These are phyloP conservation scores for Eucalyptus brandiana DNA, from an alignment of 345 rosid genomes.

Conservation along the genomic window DNA sequence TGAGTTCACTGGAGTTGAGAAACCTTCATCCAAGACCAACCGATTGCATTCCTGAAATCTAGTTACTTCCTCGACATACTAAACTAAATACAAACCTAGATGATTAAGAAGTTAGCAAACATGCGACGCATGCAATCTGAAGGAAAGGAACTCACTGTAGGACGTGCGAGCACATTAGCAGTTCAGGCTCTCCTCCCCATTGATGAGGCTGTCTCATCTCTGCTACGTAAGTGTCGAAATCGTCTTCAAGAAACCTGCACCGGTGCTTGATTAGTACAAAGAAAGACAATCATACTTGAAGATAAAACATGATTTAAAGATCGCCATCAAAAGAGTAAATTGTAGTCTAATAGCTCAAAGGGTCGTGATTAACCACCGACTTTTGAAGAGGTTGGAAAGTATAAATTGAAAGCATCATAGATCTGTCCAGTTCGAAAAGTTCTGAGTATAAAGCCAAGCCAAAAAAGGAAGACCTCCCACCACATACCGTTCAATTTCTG, in stretches of 20 bases:
- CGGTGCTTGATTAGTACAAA: background rate
- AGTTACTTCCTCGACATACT: background rate
- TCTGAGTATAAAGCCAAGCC: background rate
- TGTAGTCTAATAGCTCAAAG: background rate
- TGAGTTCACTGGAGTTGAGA: background rate
- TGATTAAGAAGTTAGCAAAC: background rate
- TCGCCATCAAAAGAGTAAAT: background rate
- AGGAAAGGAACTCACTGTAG: constrained; percentile 16
- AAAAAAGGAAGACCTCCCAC: background rate
- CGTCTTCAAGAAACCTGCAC: constrained; percentile 53
- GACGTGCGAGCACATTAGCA: constrained; percentile 66
- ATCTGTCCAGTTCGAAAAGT: background rate
- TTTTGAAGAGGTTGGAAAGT: background rate
- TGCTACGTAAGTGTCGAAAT: constrained; percentile 38
- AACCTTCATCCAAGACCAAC: background rate
- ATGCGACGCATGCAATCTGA: background rate
- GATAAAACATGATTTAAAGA: background rate
- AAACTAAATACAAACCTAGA: background rate
- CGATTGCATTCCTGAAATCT: background rate
- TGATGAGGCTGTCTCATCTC: constrained; percentile 53
- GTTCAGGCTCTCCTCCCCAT: constrained; percentile 80
- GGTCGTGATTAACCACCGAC: background rate
- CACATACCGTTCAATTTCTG: constrained; percentile 53
- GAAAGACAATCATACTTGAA: background rate
- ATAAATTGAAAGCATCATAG: background rate